Evolutionary conservation across 208 protist genomes (phyloP).

Genomic region (Herpetomonas samuelpessoai): DNA sequence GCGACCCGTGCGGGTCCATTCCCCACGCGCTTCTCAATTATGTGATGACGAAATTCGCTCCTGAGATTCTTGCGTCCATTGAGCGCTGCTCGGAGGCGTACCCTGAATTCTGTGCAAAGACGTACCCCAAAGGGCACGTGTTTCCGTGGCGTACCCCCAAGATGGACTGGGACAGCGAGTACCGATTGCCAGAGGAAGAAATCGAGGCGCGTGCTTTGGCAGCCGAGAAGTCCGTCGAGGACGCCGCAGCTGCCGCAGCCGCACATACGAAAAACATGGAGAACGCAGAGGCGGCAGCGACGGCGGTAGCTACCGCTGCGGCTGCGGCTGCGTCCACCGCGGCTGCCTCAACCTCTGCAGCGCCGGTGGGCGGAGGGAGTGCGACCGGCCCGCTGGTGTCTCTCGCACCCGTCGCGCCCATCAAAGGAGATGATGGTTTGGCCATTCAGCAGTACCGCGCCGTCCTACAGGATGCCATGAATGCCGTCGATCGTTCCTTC

Average conservation of each 20-base stretch:
- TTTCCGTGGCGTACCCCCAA: constrained; percentile 77
- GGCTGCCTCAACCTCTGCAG: background rate
- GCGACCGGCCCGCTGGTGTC: constrained; percentile 14
- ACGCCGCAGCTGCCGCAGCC: background rate
- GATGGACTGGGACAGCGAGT: constrained; percentile 76
- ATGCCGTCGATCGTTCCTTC: constrained; percentile 74
- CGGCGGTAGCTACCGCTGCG: background rate
- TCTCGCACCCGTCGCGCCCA: constrained; percentile 48
- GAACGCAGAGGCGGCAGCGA: background rate
- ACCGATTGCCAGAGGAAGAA: constrained; percentile 55
- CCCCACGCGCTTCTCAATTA: constrained; percentile 80
- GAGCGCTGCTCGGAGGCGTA: constrained; percentile 70
- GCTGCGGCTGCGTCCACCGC: background rate
- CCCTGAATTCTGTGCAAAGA: constrained; percentile 45
- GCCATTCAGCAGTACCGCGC: constrained; percentile 77
- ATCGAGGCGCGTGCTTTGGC: background rate
- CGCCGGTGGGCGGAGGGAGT: background rate
- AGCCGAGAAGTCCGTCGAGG: background rate
- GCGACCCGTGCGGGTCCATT: constrained; percentile 82
- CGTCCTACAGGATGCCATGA: constrained; percentile 76
- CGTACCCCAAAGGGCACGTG: constrained; percentile 46
- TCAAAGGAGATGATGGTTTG: constrained; percentile 28
- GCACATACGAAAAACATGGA: background rate
- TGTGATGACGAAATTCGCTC: constrained; percentile 59
- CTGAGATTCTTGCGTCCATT: constrained; percentile 58